Conservation (phyloP, 495 filamentous ascomycete species). For the Annulohypoxylon moriforme region DNA sequence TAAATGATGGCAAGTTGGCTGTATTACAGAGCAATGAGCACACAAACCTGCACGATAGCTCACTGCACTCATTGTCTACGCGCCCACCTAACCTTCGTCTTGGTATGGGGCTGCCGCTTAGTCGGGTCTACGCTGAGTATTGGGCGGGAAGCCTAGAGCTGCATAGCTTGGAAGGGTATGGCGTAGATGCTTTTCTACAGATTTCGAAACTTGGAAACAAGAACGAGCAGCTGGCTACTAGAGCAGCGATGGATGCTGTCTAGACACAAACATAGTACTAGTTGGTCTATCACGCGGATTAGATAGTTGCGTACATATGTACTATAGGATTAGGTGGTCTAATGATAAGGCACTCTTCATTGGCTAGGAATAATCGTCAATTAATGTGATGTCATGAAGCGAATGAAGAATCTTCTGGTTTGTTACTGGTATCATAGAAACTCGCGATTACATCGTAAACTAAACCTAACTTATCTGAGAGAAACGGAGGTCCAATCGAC, state of each 20-base stretch:
- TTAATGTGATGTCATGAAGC: conserved; percentile 5
- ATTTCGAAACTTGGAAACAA: conserved; percentile 98
- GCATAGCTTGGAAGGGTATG: conserved; percentile 95
- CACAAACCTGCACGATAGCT: conserved; percentile 60
- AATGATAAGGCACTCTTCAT: background rate
- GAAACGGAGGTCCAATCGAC: conserved; percentile 33
- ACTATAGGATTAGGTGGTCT: background rate
- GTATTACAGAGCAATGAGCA: conserved; percentile 67
- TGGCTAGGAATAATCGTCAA: background rate
- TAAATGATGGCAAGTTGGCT: conserved; percentile 87
- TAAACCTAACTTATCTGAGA: conserved; percentile 50
- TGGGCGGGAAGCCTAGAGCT: conserved; percentile 95
- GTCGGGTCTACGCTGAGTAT: conserved; percentile 96
- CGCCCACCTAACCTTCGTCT: conserved; percentile 88
- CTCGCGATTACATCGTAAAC: conserved; percentile 51
- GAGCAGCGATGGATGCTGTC: conserved; percentile 90
- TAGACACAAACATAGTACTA: conserved; percentile 52
- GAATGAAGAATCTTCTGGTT: conserved; percentile 10
- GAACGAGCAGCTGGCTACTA: conserved; percentile 92
- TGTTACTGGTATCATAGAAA: conserved; percentile 50
- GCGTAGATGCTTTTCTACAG: conserved; percentile 96
- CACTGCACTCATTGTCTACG: conserved; percentile 79
- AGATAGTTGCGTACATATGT: background rate
- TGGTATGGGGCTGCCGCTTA: conserved; percentile 94
- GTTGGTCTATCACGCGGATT: background rate